These are phyloP conservation scores for Zoysia pacifica DNA, from an alignment of 176 grass and related monocot species.

Conservation along the genomic window DNA sequence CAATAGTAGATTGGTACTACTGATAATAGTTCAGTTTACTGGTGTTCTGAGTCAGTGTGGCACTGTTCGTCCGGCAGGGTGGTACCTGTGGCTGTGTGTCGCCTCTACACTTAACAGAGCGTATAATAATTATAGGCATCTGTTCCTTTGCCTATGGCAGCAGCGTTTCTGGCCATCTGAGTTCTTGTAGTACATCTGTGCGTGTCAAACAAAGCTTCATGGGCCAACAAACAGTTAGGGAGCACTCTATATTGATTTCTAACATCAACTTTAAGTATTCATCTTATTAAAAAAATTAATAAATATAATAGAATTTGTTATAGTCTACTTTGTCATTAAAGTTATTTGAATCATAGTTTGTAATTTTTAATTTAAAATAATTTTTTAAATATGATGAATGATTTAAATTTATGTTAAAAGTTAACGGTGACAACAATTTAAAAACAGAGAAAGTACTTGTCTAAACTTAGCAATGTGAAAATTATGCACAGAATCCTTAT, in stretches of 20 bases:
- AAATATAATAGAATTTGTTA: too few relatives aligned
- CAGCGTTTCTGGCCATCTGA: neutral
- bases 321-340: too few relatives aligned
- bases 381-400: too few relatives aligned
- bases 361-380: too few relatives aligned
- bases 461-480: constrained; percentile 14
- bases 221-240: neutral
- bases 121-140: constrained; percentile 4
- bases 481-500: neutral
- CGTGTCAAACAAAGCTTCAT: neutral
- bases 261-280: neutral
- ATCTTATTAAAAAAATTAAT: too few relatives aligned
- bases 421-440: too few relatives aligned
- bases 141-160: neutral
- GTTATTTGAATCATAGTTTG: too few relatives aligned
- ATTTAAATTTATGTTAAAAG: too few relatives aligned
- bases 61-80: constrained; percentile 16
- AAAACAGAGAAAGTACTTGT: neutral
- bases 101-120: neutral
- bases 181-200: neutral
- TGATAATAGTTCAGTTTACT: neutral
- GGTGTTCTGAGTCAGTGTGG: neutral
- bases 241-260: neutral
- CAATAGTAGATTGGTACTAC: neutral
- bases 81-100: constrained; percentile 25